Conservation (phyloP, 495 filamentous ascomycete species). For the Tuber calosporum region DNA sequence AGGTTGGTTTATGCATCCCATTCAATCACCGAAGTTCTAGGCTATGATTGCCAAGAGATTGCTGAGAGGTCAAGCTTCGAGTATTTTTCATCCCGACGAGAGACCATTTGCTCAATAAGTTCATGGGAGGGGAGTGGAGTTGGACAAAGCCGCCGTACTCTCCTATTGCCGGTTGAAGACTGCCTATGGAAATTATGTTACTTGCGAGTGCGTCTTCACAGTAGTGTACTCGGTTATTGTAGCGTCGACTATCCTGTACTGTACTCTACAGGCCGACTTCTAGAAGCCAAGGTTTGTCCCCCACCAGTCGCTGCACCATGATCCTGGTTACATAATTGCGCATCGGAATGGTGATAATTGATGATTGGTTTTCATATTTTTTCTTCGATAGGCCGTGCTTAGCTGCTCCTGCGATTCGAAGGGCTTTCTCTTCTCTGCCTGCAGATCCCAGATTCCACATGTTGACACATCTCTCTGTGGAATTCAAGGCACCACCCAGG, state of each 20-base stretch:
- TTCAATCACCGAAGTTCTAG: constrained; percentile 73
- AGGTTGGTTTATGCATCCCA: constrained; percentile 77
- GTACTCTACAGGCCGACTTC: constrained; percentile 55
- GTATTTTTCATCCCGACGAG: constrained; percentile 81
- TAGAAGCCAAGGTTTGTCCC: constrained; percentile 64
- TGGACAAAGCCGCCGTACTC: constrained; percentile 80
- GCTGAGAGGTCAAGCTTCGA: constrained; percentile 73
- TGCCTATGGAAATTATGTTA: constrained; percentile 64
- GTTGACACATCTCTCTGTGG: constrained; percentile 74
- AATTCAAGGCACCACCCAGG: constrained; percentile 62
- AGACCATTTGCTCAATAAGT: constrained; percentile 65
- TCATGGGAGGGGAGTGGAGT: constrained; percentile 63
- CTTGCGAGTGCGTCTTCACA: constrained; percentile 85
- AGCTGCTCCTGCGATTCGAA: constrained; percentile 72
- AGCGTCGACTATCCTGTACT: constrained; percentile 75
- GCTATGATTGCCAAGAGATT: constrained; percentile 69
- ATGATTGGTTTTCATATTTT: constrained; percentile 9
- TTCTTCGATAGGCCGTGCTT: constrained; percentile 58
- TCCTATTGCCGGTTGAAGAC: constrained; percentile 69
- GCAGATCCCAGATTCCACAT: constrained; percentile 85
- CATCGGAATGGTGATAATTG: background rate
- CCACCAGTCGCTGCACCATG: background rate
- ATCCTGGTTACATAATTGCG: constrained; percentile 10
- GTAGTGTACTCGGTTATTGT: constrained; percentile 82
- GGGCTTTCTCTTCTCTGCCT: constrained; percentile 72